Conservation (phyloP, 306 rosid species). For the Casuarina cunninghamiana region DNA sequence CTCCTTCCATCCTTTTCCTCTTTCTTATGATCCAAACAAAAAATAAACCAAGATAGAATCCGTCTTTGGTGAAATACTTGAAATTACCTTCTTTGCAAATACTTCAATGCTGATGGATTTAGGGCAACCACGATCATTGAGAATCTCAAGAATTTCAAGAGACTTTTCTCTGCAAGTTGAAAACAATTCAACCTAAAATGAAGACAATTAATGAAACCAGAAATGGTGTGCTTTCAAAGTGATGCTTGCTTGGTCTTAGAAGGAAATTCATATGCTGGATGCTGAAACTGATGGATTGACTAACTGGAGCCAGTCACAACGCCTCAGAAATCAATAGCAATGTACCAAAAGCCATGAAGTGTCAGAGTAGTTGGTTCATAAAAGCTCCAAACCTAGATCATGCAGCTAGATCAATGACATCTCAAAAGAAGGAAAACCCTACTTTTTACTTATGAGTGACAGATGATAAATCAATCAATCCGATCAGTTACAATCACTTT, state of each 20-base stretch:
- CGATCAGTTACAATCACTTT: not conserved
- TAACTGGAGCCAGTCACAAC: not conserved
- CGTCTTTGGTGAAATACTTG: constrained; percentile 4
- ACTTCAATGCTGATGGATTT: constrained; percentile 62
- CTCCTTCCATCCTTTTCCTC: constrained; percentile 12
- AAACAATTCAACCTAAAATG: not conserved
- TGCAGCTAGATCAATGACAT: not conserved
- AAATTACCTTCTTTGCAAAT: constrained; percentile 72
- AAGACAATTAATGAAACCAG: not conserved
- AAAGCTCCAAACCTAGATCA: not conserved
- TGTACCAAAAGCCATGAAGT: not conserved
- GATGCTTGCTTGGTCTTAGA: not conserved
- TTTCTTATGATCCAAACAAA: not conserved
- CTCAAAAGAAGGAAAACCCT: not conserved
- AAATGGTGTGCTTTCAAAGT: not conserved
- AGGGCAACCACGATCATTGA: constrained; percentile 58
- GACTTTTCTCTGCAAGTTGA: constrained; percentile 70
- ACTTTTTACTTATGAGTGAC: not conserved
- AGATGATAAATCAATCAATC: not conserved
- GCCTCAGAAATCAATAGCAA: not conserved
- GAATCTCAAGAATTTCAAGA: constrained; percentile 51
- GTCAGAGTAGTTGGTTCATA: not conserved
- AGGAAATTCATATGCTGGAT: not conserved
- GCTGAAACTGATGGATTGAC: not conserved
- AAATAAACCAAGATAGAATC: constrained; percentile 13